A percentile compares a stretch with the other conserved stretches of the same genome.
These are phyloP conservation scores for Phytophthora idaei DNA, from an alignment of 352 stramenopile genomes.

Conservation along the genomic window DNA sequence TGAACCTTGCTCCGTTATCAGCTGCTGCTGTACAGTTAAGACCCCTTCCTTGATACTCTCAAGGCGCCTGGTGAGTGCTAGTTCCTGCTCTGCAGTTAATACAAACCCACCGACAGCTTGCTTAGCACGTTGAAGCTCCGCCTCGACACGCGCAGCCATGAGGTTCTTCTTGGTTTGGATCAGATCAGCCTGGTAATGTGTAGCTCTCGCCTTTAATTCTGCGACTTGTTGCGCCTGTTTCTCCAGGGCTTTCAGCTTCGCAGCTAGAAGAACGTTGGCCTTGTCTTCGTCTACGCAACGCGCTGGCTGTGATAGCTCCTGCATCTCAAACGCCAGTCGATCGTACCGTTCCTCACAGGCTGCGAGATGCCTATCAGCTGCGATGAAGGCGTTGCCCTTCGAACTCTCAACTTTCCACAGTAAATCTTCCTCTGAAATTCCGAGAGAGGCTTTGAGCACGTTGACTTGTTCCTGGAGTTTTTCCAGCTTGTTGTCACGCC, in stretches of 20 bases:
- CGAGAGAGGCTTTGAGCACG: constrained; percentile 73
- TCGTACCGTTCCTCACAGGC: constrained; percentile 75
- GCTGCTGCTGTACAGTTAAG: constrained; percentile 50
- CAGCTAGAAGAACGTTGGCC: constrained; percentile 49
- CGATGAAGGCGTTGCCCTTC: constrained; percentile 74
- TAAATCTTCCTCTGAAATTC: constrained; percentile 78
- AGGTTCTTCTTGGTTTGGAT: constrained; percentile 51
- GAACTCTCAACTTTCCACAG: constrained; percentile 81
- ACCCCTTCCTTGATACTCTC: constrained; percentile 50
- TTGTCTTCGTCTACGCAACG: constrained; percentile 54
- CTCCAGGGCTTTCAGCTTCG: constrained; percentile 46
- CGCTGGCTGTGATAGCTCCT: constrained; percentile 54
- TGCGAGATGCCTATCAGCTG: constrained; percentile 55
- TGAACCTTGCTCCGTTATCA: constrained; percentile 45
- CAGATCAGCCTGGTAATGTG: constrained; percentile 43
- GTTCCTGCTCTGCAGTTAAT: constrained; percentile 9
- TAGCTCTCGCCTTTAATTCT: constrained; percentile 45
- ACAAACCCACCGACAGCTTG: not conserved
- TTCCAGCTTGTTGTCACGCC: constrained; percentile 65
- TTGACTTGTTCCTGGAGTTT: constrained; percentile 75
- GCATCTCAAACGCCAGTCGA: constrained; percentile 67
- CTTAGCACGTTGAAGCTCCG: constrained; percentile 51
- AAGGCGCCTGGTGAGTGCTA: constrained; percentile 27
- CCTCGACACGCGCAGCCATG: constrained; percentile 42
- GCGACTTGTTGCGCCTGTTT: constrained; percentile 46